phyloP scores from a whole-genome alignment of 495 filamentous ascomycete genomes.

The Filosporella fistucella region DNA sequence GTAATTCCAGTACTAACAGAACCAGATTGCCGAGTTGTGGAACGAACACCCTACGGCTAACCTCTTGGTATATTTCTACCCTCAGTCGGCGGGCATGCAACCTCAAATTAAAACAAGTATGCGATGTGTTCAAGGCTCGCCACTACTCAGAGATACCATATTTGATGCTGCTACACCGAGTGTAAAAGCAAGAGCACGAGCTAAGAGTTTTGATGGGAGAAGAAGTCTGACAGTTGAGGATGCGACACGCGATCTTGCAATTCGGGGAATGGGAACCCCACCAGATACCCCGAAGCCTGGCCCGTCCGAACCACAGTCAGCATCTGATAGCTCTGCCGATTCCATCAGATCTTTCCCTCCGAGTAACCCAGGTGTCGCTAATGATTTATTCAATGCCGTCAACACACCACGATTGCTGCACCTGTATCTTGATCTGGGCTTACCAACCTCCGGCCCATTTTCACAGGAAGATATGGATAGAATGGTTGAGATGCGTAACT shows the following conservation, averaged over 20 bases:
- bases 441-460: conserved; percentile 25
- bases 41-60: conserved; percentile 62
- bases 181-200: conserved; percentile 22
- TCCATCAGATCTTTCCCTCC: conserved; percentile 25
- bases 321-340: conserved; percentile 20
- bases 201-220: conserved; percentile 14
- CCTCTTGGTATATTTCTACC: conserved; percentile 79
- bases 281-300: conserved; percentile 23
- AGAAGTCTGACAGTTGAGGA: conserved; percentile 28
- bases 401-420: too few relatives aligned
- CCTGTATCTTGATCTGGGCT: conserved; percentile 60
- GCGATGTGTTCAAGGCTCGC: conserved; percentile 65
- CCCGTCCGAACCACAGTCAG: conserved; percentile 8
- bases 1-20: background rate
- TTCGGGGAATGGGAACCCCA: conserved; percentile 34
- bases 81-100: conserved; percentile 56
- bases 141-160: conserved; percentile 63
- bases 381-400: too few relatives aligned
- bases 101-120: conserved; percentile 79
- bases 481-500: conserved; percentile 75
- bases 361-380: conserved; percentile 32
- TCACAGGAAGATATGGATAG: conserved; percentile 57
- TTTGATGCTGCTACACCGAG: conserved; percentile 42
- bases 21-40: conserved; percentile 82
- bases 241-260: conserved; percentile 34